Evolutionary conservation across 2,329 filamentous ascomycete genomes (phyloP).

Genomic region (Diaporthe caulivora): DNA sequence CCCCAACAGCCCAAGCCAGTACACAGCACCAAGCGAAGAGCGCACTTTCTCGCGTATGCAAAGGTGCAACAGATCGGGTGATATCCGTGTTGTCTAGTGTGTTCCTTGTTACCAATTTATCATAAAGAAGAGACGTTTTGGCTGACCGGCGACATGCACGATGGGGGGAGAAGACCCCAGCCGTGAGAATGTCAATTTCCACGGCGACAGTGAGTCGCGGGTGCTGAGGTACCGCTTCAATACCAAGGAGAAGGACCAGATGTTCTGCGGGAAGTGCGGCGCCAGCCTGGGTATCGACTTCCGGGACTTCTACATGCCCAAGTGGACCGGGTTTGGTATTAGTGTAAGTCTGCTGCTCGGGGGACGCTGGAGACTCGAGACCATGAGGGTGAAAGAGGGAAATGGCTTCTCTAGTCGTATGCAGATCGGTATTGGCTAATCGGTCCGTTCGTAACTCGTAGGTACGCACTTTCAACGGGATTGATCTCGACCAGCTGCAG

Average conservation of each 20-base stretch:
- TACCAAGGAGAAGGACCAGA: slow-evolving; percentile 59
- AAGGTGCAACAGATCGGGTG: background rate
- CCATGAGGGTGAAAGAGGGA: background rate
- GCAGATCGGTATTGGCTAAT: background rate
- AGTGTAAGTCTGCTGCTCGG: slow-evolving; percentile 52
- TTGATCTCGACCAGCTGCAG: slow-evolving; percentile 55
- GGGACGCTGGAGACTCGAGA: background rate
- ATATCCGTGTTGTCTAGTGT: background rate
- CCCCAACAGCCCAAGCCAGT: background rate
- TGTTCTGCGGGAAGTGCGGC: slow-evolving; percentile 63
- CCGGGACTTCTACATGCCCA: slow-evolving; percentile 43
- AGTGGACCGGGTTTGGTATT: slow-evolving; percentile 54
- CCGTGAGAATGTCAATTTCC: slow-evolving; percentile 56
- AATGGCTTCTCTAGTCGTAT: background rate
- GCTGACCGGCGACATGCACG: background rate
- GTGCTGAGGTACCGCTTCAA: slow-evolving; percentile 59
- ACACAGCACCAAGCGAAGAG: no score
- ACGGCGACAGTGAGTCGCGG: slow-evolving; percentile 53
- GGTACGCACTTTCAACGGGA: slow-evolving; percentile 56
- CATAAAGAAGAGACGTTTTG: background rate
- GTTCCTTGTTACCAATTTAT: no score
- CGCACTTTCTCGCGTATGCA: background rate
- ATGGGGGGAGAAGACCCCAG: slow-evolving; percentile 50
- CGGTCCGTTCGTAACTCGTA: slow-evolving; percentile 38
- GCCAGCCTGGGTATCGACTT: slow-evolving; percentile 62